A percentile compares a stretch with the other conserved stretches of the same genome.
Evolutionary conservation across 768 basidiomycete species (phyloP).

Genomic region (Galerina sulciceps): DNA sequence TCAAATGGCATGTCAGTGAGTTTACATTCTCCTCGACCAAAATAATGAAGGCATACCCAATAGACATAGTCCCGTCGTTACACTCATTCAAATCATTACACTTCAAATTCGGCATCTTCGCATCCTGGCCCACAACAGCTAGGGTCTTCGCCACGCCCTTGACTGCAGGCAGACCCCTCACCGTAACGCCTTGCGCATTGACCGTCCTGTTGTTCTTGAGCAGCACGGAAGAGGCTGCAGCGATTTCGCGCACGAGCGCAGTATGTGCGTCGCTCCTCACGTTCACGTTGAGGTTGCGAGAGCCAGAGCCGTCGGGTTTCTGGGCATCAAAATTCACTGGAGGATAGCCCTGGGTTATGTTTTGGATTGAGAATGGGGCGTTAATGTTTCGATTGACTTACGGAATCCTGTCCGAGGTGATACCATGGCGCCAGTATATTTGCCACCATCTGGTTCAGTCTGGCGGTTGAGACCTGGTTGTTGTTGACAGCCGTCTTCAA

Average conservation of each 20-base stretch:
- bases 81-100: constrained; percentile 55
- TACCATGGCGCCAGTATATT: constrained; percentile 51
- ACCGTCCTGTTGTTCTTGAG: constrained; percentile 63
- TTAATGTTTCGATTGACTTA: constrained; percentile 16
- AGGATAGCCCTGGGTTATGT: constrained; percentile 42
- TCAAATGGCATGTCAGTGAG: neutral
- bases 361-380: neutral
- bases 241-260: constrained; percentile 64
- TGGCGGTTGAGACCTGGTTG: constrained; percentile 34
- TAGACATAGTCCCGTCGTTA: constrained; percentile 61
- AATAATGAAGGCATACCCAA: constrained; percentile 51
- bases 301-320: constrained; percentile 47
- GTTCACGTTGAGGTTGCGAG: constrained; percentile 45
- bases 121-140: constrained; percentile 66
- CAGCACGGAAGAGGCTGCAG: constrained; percentile 66
- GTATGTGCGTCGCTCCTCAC: constrained; percentile 50
- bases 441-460: constrained; percentile 50
- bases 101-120: constrained; percentile 49
- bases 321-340: constrained; percentile 50
- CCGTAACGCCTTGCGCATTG: constrained; percentile 38
- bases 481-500: constrained; percentile 39
- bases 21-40: neutral
- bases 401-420: constrained; percentile 52
- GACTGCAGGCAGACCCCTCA: constrained; percentile 48
- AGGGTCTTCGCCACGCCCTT: constrained; percentile 54